Conservation (phyloP, 1,139 yeast genomes). For the Hyphopichia burtonii region DNA sequence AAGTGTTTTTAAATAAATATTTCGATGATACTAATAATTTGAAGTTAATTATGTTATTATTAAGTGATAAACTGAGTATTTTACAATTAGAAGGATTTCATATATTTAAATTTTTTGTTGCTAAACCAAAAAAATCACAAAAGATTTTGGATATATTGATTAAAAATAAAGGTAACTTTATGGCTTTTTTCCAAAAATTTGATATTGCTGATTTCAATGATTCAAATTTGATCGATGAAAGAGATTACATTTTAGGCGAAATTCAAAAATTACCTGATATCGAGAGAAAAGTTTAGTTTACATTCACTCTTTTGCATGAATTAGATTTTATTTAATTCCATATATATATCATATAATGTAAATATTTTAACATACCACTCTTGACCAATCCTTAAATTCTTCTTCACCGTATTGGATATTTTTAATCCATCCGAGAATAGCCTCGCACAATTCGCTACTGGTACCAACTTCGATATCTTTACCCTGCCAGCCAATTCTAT, state of each 20-base stretch:
- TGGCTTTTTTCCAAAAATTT: conserved; percentile 67
- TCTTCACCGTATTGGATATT: conserved; percentile 86
- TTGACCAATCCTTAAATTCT: conserved; percentile 62
- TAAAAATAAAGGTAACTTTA: conserved; percentile 76
- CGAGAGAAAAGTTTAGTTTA: conserved; percentile 13
- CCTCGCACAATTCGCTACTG: conserved; percentile 78
- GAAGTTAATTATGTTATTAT: conserved; percentile 78
- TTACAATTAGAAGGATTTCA: conserved; percentile 90
- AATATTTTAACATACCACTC: conserved; percentile 33
- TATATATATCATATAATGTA: neutral
- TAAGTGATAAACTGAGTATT: conserved; percentile 87
- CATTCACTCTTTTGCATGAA: neutral
- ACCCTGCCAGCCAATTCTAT: conserved; percentile 79
- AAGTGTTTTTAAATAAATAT: conserved; percentile 68
- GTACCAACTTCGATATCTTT: conserved; percentile 73
- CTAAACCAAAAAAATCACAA: conserved; percentile 87
- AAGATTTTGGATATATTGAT: conserved; percentile 76
- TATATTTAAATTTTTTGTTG: conserved; percentile 88
- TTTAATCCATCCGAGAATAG: conserved; percentile 79
- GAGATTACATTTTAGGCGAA: conserved; percentile 74
- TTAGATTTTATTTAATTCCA: neutral
- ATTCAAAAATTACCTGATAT: conserved; percentile 65
- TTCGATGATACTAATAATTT: conserved; percentile 80
- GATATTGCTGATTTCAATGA: conserved; percentile 66
- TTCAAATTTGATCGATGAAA: conserved; percentile 71